A percentile compares a stretch with the other conserved stretches of the same genome.
phyloP scores from a whole-genome alignment of 768 basidiomycete species.

The Auriscalpium microsporum region DNA sequence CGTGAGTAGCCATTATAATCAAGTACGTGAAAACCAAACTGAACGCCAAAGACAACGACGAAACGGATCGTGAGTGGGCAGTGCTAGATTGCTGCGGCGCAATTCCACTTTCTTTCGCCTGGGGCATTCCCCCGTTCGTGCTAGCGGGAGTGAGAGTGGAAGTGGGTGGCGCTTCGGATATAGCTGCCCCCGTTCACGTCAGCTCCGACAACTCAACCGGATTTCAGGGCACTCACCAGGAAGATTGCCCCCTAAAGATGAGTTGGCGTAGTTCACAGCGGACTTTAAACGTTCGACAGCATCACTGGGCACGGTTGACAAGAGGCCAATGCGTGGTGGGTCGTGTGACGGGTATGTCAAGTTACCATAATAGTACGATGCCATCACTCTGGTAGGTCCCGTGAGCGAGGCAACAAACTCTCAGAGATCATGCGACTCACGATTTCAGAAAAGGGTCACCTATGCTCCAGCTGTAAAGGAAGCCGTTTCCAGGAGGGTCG shows the following conservation, averaged over 20 bases:
- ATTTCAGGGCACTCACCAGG: background rate
- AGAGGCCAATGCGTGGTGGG: conserved; percentile 59
- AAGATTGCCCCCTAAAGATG: conserved; percentile 22
- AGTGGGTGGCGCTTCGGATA: background rate
- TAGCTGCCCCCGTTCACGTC: background rate
- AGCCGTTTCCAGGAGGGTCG: conserved; percentile 53
- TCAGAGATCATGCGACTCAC: conserved; percentile 30
- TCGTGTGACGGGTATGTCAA: conserved; percentile 58
- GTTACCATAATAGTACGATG: conserved; percentile 68
- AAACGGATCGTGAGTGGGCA: too few relatives aligned
- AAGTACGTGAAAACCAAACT: too few relatives aligned
- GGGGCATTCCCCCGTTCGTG: background rate
- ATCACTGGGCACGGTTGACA: conserved; percentile 59
- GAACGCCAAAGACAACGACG: too few relatives aligned
- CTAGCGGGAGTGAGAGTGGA: background rate
- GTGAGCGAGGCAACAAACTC: background rate
- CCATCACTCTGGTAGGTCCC: conserved; percentile 39
- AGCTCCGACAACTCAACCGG: background rate
- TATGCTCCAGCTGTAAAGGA: conserved; percentile 69
- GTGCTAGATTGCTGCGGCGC: background rate
- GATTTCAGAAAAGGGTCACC: conserved; percentile 72
- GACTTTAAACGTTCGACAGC: conserved; percentile 32
- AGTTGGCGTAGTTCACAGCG: conserved; percentile 25
- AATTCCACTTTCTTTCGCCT: background rate
- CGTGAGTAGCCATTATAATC: too few relatives aligned